phyloP scores from a whole-genome alignment of 805 yeast species.

The Lachancea cidri region DNA sequence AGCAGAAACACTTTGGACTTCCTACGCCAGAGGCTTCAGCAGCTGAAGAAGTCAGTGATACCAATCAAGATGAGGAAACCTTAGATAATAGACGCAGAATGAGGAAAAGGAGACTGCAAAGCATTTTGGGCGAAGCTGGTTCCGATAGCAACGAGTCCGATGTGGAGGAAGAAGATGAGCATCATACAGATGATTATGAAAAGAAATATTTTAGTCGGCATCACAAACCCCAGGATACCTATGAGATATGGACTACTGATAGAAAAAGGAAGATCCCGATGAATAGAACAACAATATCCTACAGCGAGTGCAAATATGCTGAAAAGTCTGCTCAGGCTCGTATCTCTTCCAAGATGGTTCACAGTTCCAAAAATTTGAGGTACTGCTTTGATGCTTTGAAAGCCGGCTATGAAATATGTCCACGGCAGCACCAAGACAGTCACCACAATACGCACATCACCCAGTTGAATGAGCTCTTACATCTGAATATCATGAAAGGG shows the following conservation, averaged over 20 bases:
- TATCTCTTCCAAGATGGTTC: slow-evolving; percentile 13
- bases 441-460: slow-evolving; percentile 21
- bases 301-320: slow-evolving; percentile 15
- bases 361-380: slow-evolving; percentile 12
- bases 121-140: slow-evolving; percentile 19
- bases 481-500: slow-evolving; percentile 40
- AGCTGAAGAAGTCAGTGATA: slow-evolving; percentile 19
- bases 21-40: slow-evolving; percentile 27
- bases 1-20: slow-evolving; percentile 8
- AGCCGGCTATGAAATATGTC: slow-evolving; percentile 19
- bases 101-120: slow-evolving; percentile 18
- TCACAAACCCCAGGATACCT: slow-evolving; percentile 29
- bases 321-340: slow-evolving; percentile 14
- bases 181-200: slow-evolving; percentile 11
- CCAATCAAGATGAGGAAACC: slow-evolving; percentile 10
- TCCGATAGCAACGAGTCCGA: slow-evolving; percentile 16
- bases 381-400: slow-evolving; percentile 14
- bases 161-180: slow-evolving; percentile 9
- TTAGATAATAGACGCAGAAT: slow-evolving; percentile 9
- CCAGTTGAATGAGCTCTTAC: slow-evolving; percentile 41
- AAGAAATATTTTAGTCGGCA: slow-evolving; percentile 22
- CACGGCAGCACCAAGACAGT: slow-evolving; percentile 6
- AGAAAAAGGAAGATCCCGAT: slow-evolving; percentile 16
- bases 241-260: slow-evolving; percentile 27
- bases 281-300: slow-evolving; percentile 17